Base-by-base conservation (phyloP, 1,284 basidiomycete genomes). In the Apiotrichum laibachii region DNA sequence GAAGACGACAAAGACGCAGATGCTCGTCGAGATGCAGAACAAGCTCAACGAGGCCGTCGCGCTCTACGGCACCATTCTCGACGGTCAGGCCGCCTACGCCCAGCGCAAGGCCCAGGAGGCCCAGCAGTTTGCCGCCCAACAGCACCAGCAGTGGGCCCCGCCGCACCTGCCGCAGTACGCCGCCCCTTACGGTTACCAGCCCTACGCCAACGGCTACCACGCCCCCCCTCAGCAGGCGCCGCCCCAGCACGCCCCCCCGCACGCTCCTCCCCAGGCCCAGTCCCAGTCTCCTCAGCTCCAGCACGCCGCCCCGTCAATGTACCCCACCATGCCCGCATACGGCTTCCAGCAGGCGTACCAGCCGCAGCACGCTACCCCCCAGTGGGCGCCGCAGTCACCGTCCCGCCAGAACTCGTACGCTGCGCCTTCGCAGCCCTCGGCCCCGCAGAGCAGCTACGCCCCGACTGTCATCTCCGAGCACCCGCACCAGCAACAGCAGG, bases 11-110 rank as follows among this genome's bases (percentile, higher is more conserved):
- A 92, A 95, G 84, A 88, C 93, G 79, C 82, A 92, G 72, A 82
- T 92, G 71, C 80, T 98, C 19, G 82, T 85, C 10, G 91, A 94
- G 53, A 96, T 97, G 92, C 90, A 97, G 70, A 88, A 89, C 60
- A 94, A 96, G 75, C 81, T 97, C 3, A 89, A 90, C 0, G 86
- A 95, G 75, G 92, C 91, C 0, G 92, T 97, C 47, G 88, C 88
- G 65, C 80, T 95, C 2, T 97, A 96, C 74, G 92, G 96, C 68
- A 84, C 86, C 55, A 81, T 96, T 16, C 80, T 96, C 48, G 92
- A 92, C 39, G 85, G 91, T 56, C 93, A 96, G 66, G 77, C 77
- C 54, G 71, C 70, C 5, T 76, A 72, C 60, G 66, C 72, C 1
- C 79, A 79, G 34, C 72, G 72, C 37, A 64, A 66, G 52, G 52